Conservation (phyloP, 2,329 filamentous ascomycete genomes). For the Ascochyta koolunga region DNA sequence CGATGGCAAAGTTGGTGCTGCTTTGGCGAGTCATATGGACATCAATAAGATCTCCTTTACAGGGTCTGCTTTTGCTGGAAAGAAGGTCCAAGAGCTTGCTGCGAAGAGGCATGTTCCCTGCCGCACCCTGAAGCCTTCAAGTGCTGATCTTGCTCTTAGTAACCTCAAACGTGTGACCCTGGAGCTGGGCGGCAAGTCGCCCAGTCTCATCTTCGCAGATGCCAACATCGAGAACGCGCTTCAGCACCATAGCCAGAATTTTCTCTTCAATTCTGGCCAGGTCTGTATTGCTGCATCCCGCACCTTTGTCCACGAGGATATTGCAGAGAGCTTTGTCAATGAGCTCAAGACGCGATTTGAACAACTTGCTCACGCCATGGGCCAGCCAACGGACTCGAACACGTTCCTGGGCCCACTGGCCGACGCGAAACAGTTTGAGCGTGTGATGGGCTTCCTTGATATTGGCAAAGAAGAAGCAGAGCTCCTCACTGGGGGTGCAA, state of each 20-base stretch:
- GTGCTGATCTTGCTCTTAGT: constrained; percentile 6
- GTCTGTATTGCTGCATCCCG: constrained; percentile 36
- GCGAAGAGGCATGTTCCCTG: constrained; percentile 20
- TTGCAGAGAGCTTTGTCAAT: constrained; percentile 38
- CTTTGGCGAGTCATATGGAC: constrained; percentile 49
- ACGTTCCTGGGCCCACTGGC: constrained; percentile 40
- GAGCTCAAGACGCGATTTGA: constrained; percentile 33
- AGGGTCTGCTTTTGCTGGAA: constrained; percentile 45
- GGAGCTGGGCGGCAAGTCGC: constrained; percentile 56
- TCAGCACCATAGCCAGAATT: constrained; percentile 30
- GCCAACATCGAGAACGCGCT: constrained; percentile 55
- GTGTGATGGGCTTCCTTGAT: constrained; percentile 40
- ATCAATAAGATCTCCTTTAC: constrained; percentile 53
- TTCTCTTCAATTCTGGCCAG: constrained; percentile 37
- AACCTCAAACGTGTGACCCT: constrained; percentile 52
- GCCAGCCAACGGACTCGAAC: constrained; percentile 23
- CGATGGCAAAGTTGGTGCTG: constrained; percentile 41
- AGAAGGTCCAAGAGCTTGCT: constrained; percentile 42
- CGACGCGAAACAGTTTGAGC: constrained; percentile 35
- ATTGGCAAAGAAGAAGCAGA: constrained; percentile 34
- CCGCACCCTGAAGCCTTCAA: too few species aligned
- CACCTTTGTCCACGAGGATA: constrained; percentile 36
- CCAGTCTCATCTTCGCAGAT: constrained; percentile 55
- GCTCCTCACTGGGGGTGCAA: constrained; percentile 35
- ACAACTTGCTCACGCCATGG: constrained; percentile 25